These are phyloP conservation scores for Alternaria rosae DNA, from an alignment of 2,329 filamentous ascomycete species.

Conservation along the genomic window DNA sequence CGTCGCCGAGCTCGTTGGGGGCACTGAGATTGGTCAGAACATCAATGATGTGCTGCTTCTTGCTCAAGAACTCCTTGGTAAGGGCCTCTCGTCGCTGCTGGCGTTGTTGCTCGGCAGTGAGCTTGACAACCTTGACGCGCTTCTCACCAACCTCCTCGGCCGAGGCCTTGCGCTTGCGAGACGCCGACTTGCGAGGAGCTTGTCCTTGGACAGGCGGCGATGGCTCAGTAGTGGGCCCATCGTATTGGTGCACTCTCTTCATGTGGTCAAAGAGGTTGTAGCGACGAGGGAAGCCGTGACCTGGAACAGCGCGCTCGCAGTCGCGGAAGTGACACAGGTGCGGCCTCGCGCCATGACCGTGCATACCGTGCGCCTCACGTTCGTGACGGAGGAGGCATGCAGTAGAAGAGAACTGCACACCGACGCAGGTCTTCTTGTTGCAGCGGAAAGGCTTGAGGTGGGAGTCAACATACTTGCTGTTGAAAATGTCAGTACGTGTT, in stretches of 20 bases:
- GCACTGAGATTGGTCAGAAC: constrained; percentile 40
- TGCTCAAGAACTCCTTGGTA: constrained; percentile 41
- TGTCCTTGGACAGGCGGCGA: constrained; percentile 40
- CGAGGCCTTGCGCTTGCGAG: constrained; percentile 47
- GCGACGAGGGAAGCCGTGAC: constrained; percentile 90
- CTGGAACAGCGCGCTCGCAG: constrained; percentile 81
- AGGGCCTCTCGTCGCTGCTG: constrained; percentile 42
- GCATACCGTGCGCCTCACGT: constrained; percentile 93
- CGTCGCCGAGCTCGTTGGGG: constrained; percentile 45
- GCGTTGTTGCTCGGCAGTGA: constrained; percentile 44
- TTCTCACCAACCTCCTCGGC: constrained; percentile 43
- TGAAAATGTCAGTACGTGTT: constrained; percentile 13
- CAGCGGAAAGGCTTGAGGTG: constrained; percentile 96
- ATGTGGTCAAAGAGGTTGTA: constrained; percentile 98
- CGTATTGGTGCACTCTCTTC: constrained; percentile 84
- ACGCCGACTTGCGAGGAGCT: constrained; percentile 34
- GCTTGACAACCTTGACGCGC: constrained; percentile 43
- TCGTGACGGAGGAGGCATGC: constrained; percentile 94
- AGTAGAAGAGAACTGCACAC: constrained; percentile 91
- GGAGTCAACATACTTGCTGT: constrained; percentile 95
- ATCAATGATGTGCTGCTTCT: constrained; percentile 47
- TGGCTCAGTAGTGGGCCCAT: constrained; percentile 43
- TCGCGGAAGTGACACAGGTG: constrained; percentile 87
- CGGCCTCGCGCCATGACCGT: constrained; percentile 91
- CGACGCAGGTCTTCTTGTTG: constrained; percentile 83